Evolutionary conservation across 2,329 filamentous ascomycete genomes (phyloP).

Genomic region (Botrytis paeoniae): DNA sequence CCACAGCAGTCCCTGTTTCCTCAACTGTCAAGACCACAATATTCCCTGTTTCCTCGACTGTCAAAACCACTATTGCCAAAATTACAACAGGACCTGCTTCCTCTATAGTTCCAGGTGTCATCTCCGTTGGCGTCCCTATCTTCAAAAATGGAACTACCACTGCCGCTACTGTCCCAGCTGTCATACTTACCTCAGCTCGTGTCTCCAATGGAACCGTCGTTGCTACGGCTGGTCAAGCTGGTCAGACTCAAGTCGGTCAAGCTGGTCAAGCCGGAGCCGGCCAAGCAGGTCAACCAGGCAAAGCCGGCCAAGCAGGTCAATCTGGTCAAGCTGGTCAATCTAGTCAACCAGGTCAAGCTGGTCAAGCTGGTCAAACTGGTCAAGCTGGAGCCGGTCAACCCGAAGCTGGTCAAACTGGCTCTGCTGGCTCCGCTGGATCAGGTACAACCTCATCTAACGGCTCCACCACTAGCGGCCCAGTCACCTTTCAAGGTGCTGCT

Average conservation of each 20-base stretch:
- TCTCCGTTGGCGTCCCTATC: neutral
- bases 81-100: neutral
- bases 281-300: fast-evolving
- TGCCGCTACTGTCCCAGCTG: neutral
- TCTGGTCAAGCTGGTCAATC: neutral
- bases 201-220: neutral
- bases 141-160: neutral
- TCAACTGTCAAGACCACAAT: neutral
- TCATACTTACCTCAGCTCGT: neutral
- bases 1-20: neutral
- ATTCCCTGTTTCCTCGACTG: neutral
- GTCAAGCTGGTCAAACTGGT: too few species aligned
- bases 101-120: neutral
- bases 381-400: too few species aligned
- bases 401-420: neutral
- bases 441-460: neutral
- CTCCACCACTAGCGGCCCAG: neutral
- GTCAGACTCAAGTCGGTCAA: neutral
- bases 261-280: neutral
- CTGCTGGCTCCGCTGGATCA: neutral
- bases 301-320: too few species aligned
- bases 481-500: neutral
- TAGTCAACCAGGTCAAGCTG: neutral
- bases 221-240: neutral
- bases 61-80: neutral